Evolutionary conservation across 371 early-diverging fungal genomes (phyloP), one percentile per base, ranked within the genome.

Genomic region (Syncephalastrum monosporum): DNA sequence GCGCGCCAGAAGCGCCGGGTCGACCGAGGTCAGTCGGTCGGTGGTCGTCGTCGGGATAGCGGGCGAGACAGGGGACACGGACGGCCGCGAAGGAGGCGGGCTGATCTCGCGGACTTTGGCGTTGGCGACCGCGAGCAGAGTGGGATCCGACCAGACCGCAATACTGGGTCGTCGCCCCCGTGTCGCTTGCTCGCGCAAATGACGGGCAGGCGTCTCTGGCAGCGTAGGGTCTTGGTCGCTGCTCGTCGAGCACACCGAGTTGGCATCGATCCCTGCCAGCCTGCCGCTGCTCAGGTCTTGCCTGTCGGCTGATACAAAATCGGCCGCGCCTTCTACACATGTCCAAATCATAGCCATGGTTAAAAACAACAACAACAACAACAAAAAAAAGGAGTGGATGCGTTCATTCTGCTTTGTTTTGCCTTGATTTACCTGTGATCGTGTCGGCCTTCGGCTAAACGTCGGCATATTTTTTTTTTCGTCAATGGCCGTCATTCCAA

Each of bases 71-170:
- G 27, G 46, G 42, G 25, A 25, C 15, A 21, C 52, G 42, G 29
- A n/a, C 50, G 45, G 33, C 33, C 14, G 29, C 5, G 25, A 17
- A 44, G 54, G 44, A 27, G 54, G 25, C 15, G 45, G 7, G 23
- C 19, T 54, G 45, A 43, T 19, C 27, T 23, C 16, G 63, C 67
- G 7, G 67, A 17, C 56, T 65, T 27, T 56, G 44, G 4, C 43
- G 27, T 27, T 59, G 43, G 79, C 80, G 7, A 91, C 53, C 29
- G 84, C 80, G 56, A 85, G 66, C 15, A 93, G 59, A 12, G 77
- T 63, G 42, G 89, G 86, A 56, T 92, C 92, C 0, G 89, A 71
- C 93, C 93, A 93, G 3, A 92, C 90, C 1, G 93, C 93, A 0
- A 93, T 86, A 55, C 89, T 88, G 4, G 83, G 88, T 21, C 92